These are phyloP conservation scores for Bassia scoparia DNA, from an alignment of 148 eudicot species.

Conservation along the genomic window DNA sequence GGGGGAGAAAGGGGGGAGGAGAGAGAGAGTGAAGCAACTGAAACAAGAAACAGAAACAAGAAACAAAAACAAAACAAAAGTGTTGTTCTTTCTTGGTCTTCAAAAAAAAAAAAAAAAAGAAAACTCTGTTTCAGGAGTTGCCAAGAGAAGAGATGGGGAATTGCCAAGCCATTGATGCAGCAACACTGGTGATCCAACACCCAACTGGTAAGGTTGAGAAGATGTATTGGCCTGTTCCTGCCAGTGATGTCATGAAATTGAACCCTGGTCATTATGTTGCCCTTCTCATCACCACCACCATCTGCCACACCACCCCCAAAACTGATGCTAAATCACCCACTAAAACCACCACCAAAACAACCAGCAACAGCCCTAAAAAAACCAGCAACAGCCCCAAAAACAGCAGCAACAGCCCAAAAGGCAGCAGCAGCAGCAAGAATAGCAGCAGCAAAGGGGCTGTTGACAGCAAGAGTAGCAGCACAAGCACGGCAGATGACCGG, in stretches of 20 bases:
- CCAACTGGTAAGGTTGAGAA: conserved; percentile 67
- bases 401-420: conserved; percentile 1
- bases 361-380: background rate
- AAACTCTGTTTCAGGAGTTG: conserved; percentile 2
- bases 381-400: background rate
- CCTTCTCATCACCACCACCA: conserved; percentile 80
- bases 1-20: background rate
- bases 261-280: conserved; percentile 94
- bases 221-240: conserved; percentile 52
- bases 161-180: conserved; percentile 93
- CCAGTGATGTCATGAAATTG: conserved; percentile 65
- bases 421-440: conserved; percentile 15
- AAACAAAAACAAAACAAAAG: background rate
- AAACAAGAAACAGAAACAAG: background rate
- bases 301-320: conserved; percentile 30
- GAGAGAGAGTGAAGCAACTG: background rate
- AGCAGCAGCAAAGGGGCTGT: conserved; percentile 5
- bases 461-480: background rate
- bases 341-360: conserved; percentile 12
- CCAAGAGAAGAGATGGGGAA: conserved; percentile 65
- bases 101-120: too few species aligned
- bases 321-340: conserved; percentile 19
- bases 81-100: background rate
- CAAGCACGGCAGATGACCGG: conserved; percentile 9
- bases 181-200: conserved; percentile 70